Conservation (phyloP, 2,329 filamentous ascomycete species). For the Epichloe sp. region DNA sequence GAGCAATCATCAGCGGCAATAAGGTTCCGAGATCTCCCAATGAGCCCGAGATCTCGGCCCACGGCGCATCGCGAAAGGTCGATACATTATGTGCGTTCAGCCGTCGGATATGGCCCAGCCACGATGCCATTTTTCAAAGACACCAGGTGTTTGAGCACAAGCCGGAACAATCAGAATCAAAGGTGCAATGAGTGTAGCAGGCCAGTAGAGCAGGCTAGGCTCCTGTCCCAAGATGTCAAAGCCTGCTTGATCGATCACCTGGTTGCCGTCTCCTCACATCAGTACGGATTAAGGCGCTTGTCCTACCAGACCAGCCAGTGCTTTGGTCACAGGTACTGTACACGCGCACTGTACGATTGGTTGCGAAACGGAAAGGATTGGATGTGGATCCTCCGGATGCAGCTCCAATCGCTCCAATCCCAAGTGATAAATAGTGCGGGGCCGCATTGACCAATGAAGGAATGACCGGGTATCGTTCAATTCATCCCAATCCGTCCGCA, state of each 20-base stretch:
- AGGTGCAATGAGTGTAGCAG: background rate
- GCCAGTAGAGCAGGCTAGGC: background rate
- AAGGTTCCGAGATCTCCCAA: conserved; percentile 81
- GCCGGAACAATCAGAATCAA: background rate
- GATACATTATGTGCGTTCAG: conserved; percentile 34
- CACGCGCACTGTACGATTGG: background rate
- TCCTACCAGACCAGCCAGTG: background rate
- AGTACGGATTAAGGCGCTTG: background rate
- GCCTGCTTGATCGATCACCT: background rate
- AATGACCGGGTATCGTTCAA: background rate
- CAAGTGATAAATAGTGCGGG: background rate
- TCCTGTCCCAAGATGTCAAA: background rate
- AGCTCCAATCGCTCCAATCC: background rate
- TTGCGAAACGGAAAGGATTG: no score
- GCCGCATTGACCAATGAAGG: background rate
- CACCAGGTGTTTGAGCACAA: background rate
- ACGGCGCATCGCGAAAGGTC: conserved; percentile 32
- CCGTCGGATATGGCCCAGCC: conserved; percentile 17
- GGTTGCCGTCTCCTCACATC: background rate
- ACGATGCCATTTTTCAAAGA: conserved; percentile 11
- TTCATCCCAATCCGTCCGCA: no score
- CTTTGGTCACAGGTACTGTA: background rate
- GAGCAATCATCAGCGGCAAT: conserved; percentile 76
- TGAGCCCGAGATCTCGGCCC: conserved; percentile 74
- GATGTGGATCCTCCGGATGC: background rate